These are phyloP conservation scores for Vickermania ingenoplastis DNA, from an alignment of 208 protist genomes.

Conservation along the genomic window DNA sequence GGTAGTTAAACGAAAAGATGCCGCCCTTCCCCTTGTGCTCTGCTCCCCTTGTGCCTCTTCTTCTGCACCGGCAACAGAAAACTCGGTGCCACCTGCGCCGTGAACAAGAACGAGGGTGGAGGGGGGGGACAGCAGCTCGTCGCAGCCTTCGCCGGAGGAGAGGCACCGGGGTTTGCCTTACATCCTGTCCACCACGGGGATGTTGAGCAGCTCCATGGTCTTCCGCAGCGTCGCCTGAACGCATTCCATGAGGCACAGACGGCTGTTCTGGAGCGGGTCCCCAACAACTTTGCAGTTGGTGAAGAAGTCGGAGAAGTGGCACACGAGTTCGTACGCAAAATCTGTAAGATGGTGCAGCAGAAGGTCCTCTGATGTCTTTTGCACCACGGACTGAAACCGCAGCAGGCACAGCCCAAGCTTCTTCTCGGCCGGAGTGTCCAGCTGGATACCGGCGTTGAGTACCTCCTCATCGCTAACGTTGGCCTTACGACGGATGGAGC, in stretches of 20 bases:
- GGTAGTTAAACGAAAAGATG: too few species aligned
- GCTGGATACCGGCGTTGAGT: slow-evolving; percentile 43
- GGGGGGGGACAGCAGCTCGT: too few species aligned
- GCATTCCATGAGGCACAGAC: slow-evolving; percentile 88
- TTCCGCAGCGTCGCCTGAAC: slow-evolving; percentile 84
- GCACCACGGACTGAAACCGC: slow-evolving; percentile 82
- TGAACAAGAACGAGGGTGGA: too few species aligned
- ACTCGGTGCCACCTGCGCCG: too few species aligned
- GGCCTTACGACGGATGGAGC: slow-evolving; percentile 90
- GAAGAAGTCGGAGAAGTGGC: slow-evolving; percentile 94
- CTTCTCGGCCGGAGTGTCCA: slow-evolving; percentile 77
- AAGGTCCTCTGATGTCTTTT: slow-evolving; percentile 86
- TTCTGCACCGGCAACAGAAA: too few species aligned
- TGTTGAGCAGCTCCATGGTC: slow-evolving; percentile 90
- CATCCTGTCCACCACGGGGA: slow-evolving; percentile 80
- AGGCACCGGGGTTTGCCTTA: too few species aligned
- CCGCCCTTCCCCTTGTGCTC: too few species aligned
- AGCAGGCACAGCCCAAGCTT: slow-evolving; percentile 75
- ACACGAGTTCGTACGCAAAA: slow-evolving; percentile 92
- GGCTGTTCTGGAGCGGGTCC: slow-evolving; percentile 71
- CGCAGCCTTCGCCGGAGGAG: too few species aligned
- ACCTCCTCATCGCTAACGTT: slow-evolving; percentile 48
- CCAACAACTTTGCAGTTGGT: slow-evolving; percentile 87
- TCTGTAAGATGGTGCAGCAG: slow-evolving; percentile 92
- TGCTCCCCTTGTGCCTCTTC: too few species aligned